phyloP scores from a whole-genome alignment of 179 eudicot genomes.

The Sideroxylon spinosum region DNA sequence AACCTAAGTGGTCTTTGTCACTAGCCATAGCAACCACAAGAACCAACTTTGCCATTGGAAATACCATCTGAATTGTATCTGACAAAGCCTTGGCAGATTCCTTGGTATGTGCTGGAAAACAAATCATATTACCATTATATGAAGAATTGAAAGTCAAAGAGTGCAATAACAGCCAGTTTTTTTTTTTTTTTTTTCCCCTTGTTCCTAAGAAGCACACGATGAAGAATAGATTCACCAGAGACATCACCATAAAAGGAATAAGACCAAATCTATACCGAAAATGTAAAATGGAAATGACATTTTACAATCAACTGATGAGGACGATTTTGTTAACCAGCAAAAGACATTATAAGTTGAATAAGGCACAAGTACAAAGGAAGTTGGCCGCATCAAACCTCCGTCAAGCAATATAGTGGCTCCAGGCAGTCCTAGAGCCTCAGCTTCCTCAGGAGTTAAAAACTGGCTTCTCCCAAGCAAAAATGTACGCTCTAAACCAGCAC shows the following conservation, averaged over 20 bases:
- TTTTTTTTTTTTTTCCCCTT: not conserved
- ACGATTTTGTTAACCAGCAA: not conserved
- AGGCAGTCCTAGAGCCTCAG: constrained; percentile 52
- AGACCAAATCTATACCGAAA: too few relatives aligned
- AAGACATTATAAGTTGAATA: not conserved
- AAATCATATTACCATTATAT: not conserved
- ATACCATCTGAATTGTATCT: constrained; percentile 50
- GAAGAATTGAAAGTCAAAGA: not conserved
- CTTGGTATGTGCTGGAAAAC: constrained; percentile 79
- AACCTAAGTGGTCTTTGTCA: constrained; percentile 85
- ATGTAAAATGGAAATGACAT: not conserved
- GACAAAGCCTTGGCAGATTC: constrained; percentile 89
- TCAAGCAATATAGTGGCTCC: constrained; percentile 71
- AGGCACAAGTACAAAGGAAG: not conserved
- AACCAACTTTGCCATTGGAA: constrained; percentile 45
- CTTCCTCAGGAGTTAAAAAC: constrained; percentile 58
- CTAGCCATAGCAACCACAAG: constrained; percentile 94
- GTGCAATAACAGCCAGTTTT: not conserved
- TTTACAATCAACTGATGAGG: not conserved
- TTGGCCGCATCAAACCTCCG: constrained; percentile 66
- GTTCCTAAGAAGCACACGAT: not conserved
- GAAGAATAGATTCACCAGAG: not conserved
- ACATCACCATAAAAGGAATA: too few relatives aligned
- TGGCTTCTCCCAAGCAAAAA: constrained; percentile 85
- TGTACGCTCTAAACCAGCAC: constrained; percentile 62